These are phyloP conservation scores for Lichenothelia convexa DNA, from an alignment of 495 filamentous ascomycete genomes.

Conservation along the genomic window DNA sequence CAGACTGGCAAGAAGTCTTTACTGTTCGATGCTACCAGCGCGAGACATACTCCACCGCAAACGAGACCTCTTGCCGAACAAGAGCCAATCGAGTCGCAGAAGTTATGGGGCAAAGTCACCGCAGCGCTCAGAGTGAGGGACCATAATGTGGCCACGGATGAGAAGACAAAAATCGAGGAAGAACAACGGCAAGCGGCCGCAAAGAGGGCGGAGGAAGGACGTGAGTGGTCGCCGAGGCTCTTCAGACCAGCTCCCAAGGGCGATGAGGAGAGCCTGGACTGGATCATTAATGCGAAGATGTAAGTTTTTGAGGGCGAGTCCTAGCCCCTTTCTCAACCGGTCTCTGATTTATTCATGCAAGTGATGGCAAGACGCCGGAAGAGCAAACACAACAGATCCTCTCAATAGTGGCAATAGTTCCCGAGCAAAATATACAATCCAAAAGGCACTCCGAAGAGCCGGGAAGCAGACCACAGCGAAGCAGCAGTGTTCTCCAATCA, in stretches of 20 bases:
- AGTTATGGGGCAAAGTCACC: conserved; percentile 64
- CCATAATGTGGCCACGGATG: conserved; percentile 78
- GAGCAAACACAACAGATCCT: conserved; percentile 71
- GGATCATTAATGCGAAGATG: conserved; percentile 83
- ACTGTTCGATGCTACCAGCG: conserved; percentile 68
- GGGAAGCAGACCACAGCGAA: not conserved
- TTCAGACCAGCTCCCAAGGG: conserved; percentile 63
- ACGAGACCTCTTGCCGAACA: conserved; percentile 71
- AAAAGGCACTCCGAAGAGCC: not conserved
- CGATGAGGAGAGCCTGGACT: conserved; percentile 78
- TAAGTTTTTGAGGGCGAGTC: conserved; percentile 25
- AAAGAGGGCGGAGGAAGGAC: conserved; percentile 54
- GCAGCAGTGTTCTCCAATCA: conserved; percentile 1
- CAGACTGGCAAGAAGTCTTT: conserved; percentile 77
- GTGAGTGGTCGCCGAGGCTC: conserved; percentile 77
- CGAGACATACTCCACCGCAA: conserved; percentile 56
- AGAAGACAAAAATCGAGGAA: conserved; percentile 90
- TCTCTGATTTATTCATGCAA: conserved; percentile 15
- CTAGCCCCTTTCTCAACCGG: not conserved
- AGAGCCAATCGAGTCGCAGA: conserved; percentile 76
- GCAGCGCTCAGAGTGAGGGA: conserved; percentile 65
- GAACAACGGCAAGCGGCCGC: conserved; percentile 78
- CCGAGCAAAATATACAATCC: conserved; percentile 36
- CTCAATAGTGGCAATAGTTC: conserved; percentile 67
- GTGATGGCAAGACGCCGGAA: conserved; percentile 48